Percentiles rank a stretch among this genome's conserved stretches.
Conservation (phyloP, 2,329 filamentous ascomycete species). For the Graphilbum sp. region DNA sequence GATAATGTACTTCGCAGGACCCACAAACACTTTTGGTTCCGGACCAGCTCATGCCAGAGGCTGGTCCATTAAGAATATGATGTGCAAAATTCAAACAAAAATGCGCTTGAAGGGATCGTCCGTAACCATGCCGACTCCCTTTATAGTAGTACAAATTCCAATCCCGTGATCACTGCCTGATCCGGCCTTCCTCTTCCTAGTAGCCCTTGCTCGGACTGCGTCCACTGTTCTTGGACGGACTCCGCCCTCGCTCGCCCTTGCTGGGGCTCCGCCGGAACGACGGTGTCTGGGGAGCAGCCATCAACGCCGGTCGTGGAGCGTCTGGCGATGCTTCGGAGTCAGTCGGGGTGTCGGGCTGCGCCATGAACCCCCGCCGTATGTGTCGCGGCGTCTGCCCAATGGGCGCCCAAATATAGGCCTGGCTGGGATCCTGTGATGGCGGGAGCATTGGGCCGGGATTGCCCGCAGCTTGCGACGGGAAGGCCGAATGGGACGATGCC, state of each 20-base stretch:
- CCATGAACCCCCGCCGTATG: constrained; percentile 23
- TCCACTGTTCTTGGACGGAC: constrained; percentile 25
- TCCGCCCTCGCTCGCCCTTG: constrained; percentile 31
- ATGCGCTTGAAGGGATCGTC: too few species aligned
- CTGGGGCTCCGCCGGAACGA: constrained; percentile 28
- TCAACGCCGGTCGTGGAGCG: constrained; percentile 22
- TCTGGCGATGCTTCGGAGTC: constrained; percentile 35
- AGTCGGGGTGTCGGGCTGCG: constrained; percentile 27
- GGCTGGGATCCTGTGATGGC: constrained; percentile 15
- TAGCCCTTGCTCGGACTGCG: constrained; percentile 23
- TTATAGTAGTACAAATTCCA: too few species aligned
- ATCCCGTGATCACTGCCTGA: too few species aligned
- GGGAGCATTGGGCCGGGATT: constrained; percentile 12
- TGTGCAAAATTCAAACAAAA: too few species aligned
- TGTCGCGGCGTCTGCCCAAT: constrained; percentile 30
- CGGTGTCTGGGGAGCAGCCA: constrained; percentile 26
- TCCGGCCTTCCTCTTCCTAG: constrained; percentile 5
- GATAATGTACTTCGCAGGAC: too few species aligned
- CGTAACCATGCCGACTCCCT: too few species aligned
- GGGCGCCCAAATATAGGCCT: constrained; percentile 33
- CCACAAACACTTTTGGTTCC: too few species aligned
- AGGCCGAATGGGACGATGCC: constrained; percentile 8
- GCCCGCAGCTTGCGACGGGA: constrained; percentile 12
- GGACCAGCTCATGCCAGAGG: too few species aligned
- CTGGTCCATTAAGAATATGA: too few species aligned